Conservation (phyloP, 2,329 filamentous ascomycete genomes). For the Dendryphion nanum region DNA sequence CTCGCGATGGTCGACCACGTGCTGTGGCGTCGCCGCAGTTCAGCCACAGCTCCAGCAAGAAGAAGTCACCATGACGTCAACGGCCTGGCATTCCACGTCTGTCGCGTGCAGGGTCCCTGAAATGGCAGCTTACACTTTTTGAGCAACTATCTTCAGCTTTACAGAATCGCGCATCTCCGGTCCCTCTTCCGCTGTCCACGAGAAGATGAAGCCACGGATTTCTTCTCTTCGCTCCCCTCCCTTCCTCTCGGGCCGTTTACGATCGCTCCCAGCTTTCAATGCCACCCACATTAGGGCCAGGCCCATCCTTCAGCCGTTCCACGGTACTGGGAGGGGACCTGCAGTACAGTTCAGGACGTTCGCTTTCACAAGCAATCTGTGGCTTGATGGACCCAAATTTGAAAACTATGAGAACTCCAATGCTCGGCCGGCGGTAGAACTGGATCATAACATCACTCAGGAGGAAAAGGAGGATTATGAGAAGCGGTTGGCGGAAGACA, state of each 20-base stretch:
- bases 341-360: constrained; percentile 10
- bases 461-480: constrained; percentile 49
- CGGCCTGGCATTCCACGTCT: no score
- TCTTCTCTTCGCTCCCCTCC: constrained; percentile 19
- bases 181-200: neutral
- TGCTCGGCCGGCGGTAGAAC: constrained; percentile 36
- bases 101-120: no score
- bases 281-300: constrained; percentile 5
- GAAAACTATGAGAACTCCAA: constrained; percentile 32
- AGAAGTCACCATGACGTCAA: no score
- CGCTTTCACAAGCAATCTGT: constrained; percentile 6
- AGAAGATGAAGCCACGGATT: constrained; percentile 32
- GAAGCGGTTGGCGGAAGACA: constrained; percentile 44
- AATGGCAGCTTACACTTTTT: no score
- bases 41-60: no score
- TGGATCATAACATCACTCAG: constrained; percentile 45
- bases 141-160: no score
- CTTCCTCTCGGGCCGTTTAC: constrained; percentile 12
- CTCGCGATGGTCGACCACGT: no score
- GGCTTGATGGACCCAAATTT: constrained; percentile 12
- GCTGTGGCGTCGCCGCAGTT: no score
- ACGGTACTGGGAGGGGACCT: constrained; percentile 1
- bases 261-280: constrained; percentile 8
- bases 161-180: neutral
- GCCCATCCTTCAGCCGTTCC: constrained; percentile 6